phyloP scores from a whole-genome alignment of 345 rosid genomes.

The Carallia pectinifolia region DNA sequence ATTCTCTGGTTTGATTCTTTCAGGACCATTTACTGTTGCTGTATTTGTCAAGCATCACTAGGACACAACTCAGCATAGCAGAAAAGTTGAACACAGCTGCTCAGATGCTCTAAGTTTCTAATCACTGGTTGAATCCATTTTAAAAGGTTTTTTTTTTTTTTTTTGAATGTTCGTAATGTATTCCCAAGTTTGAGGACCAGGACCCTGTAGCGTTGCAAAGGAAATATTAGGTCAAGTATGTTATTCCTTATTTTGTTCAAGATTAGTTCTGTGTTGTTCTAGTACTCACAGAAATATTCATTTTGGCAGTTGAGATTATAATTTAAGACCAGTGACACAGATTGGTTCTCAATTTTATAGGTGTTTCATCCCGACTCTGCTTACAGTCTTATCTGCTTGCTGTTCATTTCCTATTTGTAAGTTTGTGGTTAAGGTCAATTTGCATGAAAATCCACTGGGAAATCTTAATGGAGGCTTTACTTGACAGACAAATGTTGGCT shows the following conservation, averaged over 20 bases:
- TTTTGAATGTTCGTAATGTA: not conserved
- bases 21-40: slow-evolving; percentile 85
- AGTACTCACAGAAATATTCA: too few species aligned
- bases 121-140: not conserved
- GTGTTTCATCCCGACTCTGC: not conserved
- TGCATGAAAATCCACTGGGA: too few species aligned
- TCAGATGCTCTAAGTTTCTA: slow-evolving; percentile 50
- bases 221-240: not conserved
- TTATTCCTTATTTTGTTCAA: not conserved
- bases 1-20: slow-evolving; percentile 4
- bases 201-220: not conserved
- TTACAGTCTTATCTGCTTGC: too few species aligned
- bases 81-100: slow-evolving; percentile 94
- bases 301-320: not conserved
- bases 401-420: too few species aligned
- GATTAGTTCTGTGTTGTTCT: not conserved
- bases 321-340: not conserved
- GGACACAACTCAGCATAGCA: slow-evolving; percentile 89
- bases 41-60: slow-evolving; percentile 82
- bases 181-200: not conserved
- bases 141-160: not conserved
- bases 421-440: too few species aligned
- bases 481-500: too few species aligned
- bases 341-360: not conserved
- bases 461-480: too few species aligned